Conservation (phyloP, 2,329 filamentous ascomycete species). For the Ophiostoma ips region DNA sequence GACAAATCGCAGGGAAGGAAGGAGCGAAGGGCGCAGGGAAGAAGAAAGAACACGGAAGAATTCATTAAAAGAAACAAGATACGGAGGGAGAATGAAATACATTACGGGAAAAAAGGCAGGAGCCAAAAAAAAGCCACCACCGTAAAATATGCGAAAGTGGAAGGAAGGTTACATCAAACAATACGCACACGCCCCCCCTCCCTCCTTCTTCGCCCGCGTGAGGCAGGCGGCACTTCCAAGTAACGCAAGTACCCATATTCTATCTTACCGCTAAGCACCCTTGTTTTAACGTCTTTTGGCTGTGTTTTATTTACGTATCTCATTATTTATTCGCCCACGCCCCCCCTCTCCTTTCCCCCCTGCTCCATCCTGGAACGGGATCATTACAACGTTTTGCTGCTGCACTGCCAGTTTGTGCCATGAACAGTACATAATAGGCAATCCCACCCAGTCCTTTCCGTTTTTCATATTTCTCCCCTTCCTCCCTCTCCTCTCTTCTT, state of each 20-base stretch:
- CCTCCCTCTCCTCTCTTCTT: not conserved
- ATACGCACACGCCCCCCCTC: not conserved
- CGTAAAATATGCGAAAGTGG: not conserved
- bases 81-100: not conserved
- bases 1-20: no score
- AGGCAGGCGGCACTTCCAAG: not conserved
- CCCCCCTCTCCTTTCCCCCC: no score
- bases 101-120: not conserved
- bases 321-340: not conserved
- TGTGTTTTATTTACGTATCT: not conserved
- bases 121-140: not conserved
- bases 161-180: no score
- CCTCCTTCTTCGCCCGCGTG: no score
- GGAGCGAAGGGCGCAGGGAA: not conserved
- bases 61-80: not conserved
- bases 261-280: not conserved
- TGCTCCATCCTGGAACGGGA: no score
- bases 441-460: not conserved
- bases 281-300: not conserved
- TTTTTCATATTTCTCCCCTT: not conserved
- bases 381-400: no score
- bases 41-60: not conserved
- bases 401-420: not conserved
- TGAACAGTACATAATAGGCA: not conserved
- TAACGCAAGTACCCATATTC: no score